Evolutionary conservation across 2,329 filamentous ascomycete species (phyloP).

Genomic region (Ascosphaera apis): DNA sequence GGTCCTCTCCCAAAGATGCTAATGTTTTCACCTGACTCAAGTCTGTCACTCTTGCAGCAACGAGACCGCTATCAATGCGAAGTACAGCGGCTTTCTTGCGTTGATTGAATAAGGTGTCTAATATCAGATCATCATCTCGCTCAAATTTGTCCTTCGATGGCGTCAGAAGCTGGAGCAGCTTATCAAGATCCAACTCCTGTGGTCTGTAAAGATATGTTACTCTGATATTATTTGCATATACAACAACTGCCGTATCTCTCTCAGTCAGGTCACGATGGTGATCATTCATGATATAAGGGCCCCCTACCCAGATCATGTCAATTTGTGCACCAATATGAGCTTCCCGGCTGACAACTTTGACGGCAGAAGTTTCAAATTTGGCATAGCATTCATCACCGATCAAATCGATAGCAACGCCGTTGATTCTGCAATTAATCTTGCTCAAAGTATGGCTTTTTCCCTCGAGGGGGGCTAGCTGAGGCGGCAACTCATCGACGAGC

Average conservation of each 20-base stretch:
- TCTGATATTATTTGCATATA: slow-evolving; percentile 41
- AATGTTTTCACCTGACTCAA: slow-evolving; percentile 44
- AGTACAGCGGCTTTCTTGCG: slow-evolving; percentile 67
- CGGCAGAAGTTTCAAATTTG: slow-evolving; percentile 50
- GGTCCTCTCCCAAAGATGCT: slow-evolving; percentile 49
- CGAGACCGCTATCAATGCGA: slow-evolving; percentile 40
- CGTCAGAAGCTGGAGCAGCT: slow-evolving; percentile 63
- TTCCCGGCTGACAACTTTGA: slow-evolving; percentile 58
- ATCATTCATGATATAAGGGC: slow-evolving; percentile 34
- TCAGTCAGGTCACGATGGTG: slow-evolving; percentile 13
- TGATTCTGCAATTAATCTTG: slow-evolving; percentile 57
- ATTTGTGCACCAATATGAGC: slow-evolving; percentile 51
- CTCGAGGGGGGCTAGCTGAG: too few relatives aligned
- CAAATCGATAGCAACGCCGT: slow-evolving; percentile 54
- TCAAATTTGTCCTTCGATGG: slow-evolving; percentile 83
- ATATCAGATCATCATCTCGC: slow-evolving; percentile 75
- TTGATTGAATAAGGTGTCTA: slow-evolving; percentile 74
- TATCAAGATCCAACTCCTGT: slow-evolving; percentile 57
- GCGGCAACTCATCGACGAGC: too few relatives aligned
- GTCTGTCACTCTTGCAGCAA: slow-evolving; percentile 39
- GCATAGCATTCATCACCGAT: slow-evolving; percentile 55
- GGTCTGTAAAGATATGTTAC: slow-evolving; percentile 52
- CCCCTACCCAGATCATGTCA: slow-evolving; percentile 49
- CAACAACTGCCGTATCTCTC: slow-evolving; percentile 28
- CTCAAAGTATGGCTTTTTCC: slow-evolving; percentile 10